phyloP scores from a whole-genome alignment of 805 yeast genomes.

The Yarrowia sp. region DNA sequence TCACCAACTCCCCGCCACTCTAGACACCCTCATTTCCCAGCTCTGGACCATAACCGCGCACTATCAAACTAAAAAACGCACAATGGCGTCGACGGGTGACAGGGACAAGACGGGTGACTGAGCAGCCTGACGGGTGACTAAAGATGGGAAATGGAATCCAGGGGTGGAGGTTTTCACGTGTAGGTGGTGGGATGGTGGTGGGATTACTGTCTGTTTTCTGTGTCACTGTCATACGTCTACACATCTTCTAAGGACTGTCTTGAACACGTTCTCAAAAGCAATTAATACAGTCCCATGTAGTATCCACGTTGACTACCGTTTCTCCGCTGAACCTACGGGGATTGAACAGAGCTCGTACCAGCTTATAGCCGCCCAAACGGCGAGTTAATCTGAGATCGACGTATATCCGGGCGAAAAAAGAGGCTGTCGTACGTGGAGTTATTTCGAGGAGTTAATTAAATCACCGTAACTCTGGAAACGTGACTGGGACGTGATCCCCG shows the following conservation, averaged over 20 bases:
- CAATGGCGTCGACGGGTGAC: background rate
- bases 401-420: background rate
- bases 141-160: too few species aligned
- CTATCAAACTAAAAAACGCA: slow-evolving; percentile 8
- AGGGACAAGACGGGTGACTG: slow-evolving; percentile 12
- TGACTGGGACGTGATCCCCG: slow-evolving; percentile 1
- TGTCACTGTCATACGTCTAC: too few species aligned
- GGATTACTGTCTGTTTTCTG: too few species aligned
- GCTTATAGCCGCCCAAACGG: slow-evolving; percentile 14
- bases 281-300: background rate
- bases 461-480: background rate
- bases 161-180: too few species aligned
- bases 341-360: too few species aligned
- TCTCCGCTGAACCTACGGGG: background rate
- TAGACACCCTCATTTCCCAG: too few species aligned
- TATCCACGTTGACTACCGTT: too few species aligned
- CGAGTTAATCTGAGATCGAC: slow-evolving; percentile 11
- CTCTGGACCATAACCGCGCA: slow-evolving; percentile 15
- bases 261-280: background rate
- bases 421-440: too few species aligned
- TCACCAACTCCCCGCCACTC: background rate
- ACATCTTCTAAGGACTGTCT: too few species aligned
- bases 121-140: background rate
- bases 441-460: too few species aligned
- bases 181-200: too few species aligned